Conservation (phyloP, 306 rosid genomes). For the Delonix regia region DNA sequence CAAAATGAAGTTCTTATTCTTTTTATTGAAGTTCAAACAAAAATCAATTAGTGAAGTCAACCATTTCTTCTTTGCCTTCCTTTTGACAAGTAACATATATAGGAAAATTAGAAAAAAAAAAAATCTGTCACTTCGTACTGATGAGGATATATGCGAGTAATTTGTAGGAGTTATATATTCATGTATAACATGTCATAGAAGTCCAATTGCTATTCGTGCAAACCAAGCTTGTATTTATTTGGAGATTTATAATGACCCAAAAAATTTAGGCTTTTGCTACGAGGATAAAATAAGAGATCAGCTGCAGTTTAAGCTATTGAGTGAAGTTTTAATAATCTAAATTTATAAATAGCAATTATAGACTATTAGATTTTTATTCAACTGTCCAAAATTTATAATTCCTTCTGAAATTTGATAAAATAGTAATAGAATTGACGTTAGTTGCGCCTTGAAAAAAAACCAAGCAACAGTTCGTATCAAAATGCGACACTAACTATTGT, state of each 20-base stretch:
- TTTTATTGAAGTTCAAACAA: not conserved
- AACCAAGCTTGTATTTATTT: not conserved
- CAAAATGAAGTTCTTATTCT: not conserved
- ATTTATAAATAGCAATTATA: no score
- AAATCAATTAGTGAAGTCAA: conserved; percentile 10
- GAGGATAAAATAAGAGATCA: conserved; percentile 2
- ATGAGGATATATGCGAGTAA: not conserved
- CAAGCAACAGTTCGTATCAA: not conserved
- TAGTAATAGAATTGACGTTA: conserved; percentile 10
- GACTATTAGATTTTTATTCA: no score
- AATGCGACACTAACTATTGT: no score
- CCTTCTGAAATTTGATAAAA: no score
- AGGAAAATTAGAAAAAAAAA: not conserved
- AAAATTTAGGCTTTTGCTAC: not conserved
- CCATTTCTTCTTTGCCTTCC: conserved; percentile 11
- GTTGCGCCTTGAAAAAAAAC: not conserved
- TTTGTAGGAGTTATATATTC: not conserved
- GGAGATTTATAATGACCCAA: not conserved
- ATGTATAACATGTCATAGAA: not conserved
- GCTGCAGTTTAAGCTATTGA: no score
- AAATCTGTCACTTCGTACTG: not conserved
- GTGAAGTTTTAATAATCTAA: no score
- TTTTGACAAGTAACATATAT: conserved; percentile 9
- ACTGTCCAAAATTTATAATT: no score
- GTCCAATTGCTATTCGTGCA: not conserved